These are phyloP conservation scores for Alternaria panax DNA, from an alignment of 2,329 filamentous ascomycete genomes.

Conservation along the genomic window DNA sequence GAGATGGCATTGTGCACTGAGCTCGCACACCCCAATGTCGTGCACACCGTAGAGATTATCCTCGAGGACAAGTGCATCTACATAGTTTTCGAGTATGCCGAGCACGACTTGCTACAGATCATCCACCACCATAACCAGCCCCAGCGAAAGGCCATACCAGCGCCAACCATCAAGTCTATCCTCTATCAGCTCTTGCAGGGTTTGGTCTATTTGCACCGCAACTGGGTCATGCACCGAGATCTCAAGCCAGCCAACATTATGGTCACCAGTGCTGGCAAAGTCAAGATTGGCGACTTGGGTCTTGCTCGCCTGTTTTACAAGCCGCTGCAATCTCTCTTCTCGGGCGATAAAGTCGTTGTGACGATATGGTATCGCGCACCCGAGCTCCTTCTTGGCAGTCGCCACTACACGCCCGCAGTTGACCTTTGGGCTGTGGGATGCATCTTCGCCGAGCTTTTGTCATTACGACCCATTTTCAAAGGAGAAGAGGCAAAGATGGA, in stretches of 20 bases:
- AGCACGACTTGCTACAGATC: slow-evolving; percentile 96
- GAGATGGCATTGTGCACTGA: slow-evolving; percentile 98
- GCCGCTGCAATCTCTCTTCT: slow-evolving; percentile 88
- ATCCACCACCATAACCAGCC: slow-evolving; percentile 97
- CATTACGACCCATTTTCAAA: slow-evolving; percentile 93
- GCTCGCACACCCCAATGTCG: slow-evolving; percentile 85
- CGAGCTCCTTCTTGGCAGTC: slow-evolving; percentile 86
- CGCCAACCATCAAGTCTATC: slow-evolving; percentile 88
- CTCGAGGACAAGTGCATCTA: slow-evolving; percentile 99
- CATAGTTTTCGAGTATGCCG: slow-evolving; percentile 99
- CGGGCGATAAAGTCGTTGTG: slow-evolving; percentile 96
- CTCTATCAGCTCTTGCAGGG: slow-evolving; percentile 96
- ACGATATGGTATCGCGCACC: slow-evolving; percentile 99
- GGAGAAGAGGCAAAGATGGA: slow-evolving; percentile 99
- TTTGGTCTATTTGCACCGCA: slow-evolving; percentile 90
- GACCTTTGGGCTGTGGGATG: slow-evolving; percentile 98
- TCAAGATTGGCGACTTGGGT: slow-evolving; percentile 94
- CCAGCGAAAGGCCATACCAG: slow-evolving; percentile 85
- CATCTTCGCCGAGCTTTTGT: slow-evolving; percentile 94
- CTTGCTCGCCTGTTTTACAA: slow-evolving; percentile 93
- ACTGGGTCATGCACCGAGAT: slow-evolving; percentile 97
- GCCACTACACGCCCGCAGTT: slow-evolving; percentile 97
- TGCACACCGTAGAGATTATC: slow-evolving; percentile 92
- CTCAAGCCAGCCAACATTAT: slow-evolving; percentile 99
- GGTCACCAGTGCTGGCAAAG: slow-evolving; percentile 87